Evolutionary conservation across 805 yeast genomes (phyloP), one percentile per base, ranked within the genome.

Genomic region (Nakazawaea sp.): DNA sequence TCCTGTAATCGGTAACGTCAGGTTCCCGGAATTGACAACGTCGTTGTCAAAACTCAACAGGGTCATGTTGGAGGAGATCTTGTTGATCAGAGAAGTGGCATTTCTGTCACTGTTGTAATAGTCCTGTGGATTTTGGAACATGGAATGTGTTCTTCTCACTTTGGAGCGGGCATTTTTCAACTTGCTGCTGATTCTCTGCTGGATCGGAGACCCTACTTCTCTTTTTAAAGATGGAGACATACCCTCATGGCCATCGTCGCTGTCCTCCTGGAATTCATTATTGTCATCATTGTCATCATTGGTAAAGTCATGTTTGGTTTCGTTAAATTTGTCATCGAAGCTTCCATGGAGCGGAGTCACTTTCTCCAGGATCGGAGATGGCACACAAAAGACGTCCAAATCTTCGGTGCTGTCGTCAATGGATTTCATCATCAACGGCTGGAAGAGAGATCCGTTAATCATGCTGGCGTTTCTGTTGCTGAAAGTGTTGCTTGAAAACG

Each of bases 121-220:
- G 23, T 32, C 43, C 27, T 41, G 34, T 5, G 41, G 33, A 19
- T n/a, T 62, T 44, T 78, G 78, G 55, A 71, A 78, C 84, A 81
- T 75, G 33, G 84, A 76, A 48, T 78, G 84, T 15, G 80, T 77
- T 35, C 87, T 66, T 36, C 86, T 61, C 41, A 70, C 68, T 52
- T 66, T 69, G 20, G 58, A 44, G 41, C 55, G 52, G 2, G 54
- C 23, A 35, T 57, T 47, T 35, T 43, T 49, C 36, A 49, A 48
- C 31, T 38, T 38, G 3, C 32, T 24, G 11, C 34, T 46, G 10
- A 40, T 35, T 18, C 53, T 43, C 44, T 46, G 56, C 36, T 61
- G 71, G 33, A 64, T 42, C n/a, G 67, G 69, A 2, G 69, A 59
- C 1, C 66, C 66, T 19, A 55, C 45, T 34, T 57, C 61, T 34